phyloP scores from a whole-genome alignment of 305 asterid species.

The Petunia hybrid region DNA sequence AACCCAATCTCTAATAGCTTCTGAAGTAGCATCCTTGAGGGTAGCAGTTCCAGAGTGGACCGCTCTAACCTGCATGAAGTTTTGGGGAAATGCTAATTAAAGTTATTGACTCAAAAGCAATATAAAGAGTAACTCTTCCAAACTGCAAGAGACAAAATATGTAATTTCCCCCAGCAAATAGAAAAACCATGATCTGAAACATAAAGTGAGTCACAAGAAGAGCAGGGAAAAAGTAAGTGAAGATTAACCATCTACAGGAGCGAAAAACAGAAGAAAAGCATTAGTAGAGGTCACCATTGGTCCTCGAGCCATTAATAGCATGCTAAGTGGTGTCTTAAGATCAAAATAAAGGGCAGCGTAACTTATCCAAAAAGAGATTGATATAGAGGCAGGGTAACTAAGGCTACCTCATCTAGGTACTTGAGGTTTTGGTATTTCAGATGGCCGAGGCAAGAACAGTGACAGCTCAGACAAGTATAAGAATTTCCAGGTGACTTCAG shows the following conservation, averaged over 20 bases:
- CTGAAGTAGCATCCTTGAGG: conserved; percentile 96
- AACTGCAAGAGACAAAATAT: neutral
- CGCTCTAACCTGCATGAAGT: conserved; percentile 67
- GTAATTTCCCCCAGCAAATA: neutral
- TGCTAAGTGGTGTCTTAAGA: neutral
- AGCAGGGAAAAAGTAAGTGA: neutral
- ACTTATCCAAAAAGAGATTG: neutral
- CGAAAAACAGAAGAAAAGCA: neutral
- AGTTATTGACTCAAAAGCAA: neutral
- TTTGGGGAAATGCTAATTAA: neutral
- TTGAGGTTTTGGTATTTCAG: neutral
- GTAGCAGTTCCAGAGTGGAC: conserved; percentile 97
- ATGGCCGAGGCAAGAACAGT: neutral
- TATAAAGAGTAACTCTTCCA: neutral
- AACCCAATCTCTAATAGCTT: conserved; percentile 96
- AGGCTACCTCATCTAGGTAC: too few species aligned
- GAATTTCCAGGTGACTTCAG: too few species aligned
- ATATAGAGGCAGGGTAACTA: too few species aligned
- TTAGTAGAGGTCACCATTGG: neutral
- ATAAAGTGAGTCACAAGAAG: neutral
- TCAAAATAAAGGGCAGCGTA: neutral
- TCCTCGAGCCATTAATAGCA: neutral
- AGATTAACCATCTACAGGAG: neutral
- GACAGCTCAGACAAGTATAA: neutral
- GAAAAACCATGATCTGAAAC: neutral